phyloP scores from a whole-genome alignment of 2,329 filamentous ascomycete genomes.

The Nigrograna mackinnonii region DNA sequence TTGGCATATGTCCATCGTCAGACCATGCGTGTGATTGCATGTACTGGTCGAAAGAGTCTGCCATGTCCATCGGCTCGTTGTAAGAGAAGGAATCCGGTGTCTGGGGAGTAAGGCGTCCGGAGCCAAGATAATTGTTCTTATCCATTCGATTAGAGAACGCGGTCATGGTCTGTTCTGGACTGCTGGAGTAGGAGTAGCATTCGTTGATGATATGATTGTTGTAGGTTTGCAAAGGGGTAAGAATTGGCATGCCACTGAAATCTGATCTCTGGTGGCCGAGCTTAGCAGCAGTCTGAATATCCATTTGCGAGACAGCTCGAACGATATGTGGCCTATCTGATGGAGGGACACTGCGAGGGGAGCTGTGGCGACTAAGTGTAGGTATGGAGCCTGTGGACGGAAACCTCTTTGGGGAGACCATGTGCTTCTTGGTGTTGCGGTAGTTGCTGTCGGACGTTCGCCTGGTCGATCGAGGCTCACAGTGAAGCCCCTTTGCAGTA shows the following conservation, averaged over 20 bases:
- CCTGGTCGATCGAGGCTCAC: constrained; percentile 40
- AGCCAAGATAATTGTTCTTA: constrained; percentile 17
- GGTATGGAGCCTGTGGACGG: constrained; percentile 23
- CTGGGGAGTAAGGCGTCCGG: constrained; percentile 29
- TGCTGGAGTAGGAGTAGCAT: constrained; percentile 25
- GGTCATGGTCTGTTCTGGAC: constrained; percentile 23
- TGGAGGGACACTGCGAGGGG: constrained; percentile 25
- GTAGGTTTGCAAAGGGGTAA: constrained; percentile 31
- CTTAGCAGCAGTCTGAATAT: constrained; percentile 29
- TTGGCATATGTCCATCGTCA: constrained; percentile 20
- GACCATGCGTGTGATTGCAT: constrained; percentile 26
- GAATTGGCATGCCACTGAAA: constrained; percentile 26
- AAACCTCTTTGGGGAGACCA: constrained; percentile 27
- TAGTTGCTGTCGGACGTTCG: constrained; percentile 39
- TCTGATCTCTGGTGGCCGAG: constrained; percentile 23
- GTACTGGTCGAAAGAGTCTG: constrained; percentile 23
- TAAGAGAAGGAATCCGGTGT: constrained; percentile 32
- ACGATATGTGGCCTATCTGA: constrained; percentile 20
- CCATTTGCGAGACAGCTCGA: constrained; percentile 29
- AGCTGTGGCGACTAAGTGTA: constrained; percentile 16
- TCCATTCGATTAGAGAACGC: constrained; percentile 18
- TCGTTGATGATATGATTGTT: constrained; percentile 24
- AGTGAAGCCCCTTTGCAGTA: constrained; percentile 37
- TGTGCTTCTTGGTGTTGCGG: constrained; percentile 27
- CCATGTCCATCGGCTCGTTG: constrained; percentile 22